These are phyloP conservation scores for Skeletonema marinoi DNA, from an alignment of 108 stramenopile genomes.

Conservation along the genomic window DNA sequence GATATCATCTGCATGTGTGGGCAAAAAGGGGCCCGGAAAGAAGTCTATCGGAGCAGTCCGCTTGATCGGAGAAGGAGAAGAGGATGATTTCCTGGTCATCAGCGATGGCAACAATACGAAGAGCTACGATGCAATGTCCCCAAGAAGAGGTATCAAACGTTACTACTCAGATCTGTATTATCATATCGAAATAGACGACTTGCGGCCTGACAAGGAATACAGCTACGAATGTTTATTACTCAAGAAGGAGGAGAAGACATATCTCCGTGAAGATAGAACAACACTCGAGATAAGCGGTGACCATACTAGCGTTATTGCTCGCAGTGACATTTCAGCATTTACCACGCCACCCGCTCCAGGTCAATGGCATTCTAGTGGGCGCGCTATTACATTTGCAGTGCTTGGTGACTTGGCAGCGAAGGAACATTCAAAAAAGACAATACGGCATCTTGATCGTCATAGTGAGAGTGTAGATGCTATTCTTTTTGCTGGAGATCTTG, in stretches of 20 bases:
- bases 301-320: constrained; percentile 4
- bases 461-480: constrained; percentile 50
- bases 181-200: constrained; percentile 1
- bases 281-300: neutral
- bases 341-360: constrained; percentile 30
- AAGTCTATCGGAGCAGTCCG: too few relatives aligned
- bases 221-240: constrained; percentile 55
- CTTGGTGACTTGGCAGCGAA: constrained; percentile 39
- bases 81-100: neutral
- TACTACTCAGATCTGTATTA: too few relatives aligned
- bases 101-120: too few relatives aligned
- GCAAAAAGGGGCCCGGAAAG: too few relatives aligned
- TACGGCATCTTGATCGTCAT: constrained; percentile 10
- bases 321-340: constrained; percentile 13
- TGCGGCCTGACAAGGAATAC: constrained; percentile 64
- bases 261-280: neutral
- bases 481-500: constrained; percentile 78
- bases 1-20: too few relatives aligned
- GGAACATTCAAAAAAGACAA: constrained; percentile 20
- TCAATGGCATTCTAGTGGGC: constrained; percentile 31
- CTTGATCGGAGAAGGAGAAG: too few relatives aligned
- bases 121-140: too few relatives aligned
- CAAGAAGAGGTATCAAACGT: too few relatives aligned
- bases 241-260: neutral
- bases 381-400: constrained; percentile 42